Percentiles rank a stretch among this genome's conserved stretches.
These are phyloP conservation scores for Nakaseomyces sp. DNA, from an alignment of 1,139 yeast genomes.

Conservation along the genomic window DNA sequence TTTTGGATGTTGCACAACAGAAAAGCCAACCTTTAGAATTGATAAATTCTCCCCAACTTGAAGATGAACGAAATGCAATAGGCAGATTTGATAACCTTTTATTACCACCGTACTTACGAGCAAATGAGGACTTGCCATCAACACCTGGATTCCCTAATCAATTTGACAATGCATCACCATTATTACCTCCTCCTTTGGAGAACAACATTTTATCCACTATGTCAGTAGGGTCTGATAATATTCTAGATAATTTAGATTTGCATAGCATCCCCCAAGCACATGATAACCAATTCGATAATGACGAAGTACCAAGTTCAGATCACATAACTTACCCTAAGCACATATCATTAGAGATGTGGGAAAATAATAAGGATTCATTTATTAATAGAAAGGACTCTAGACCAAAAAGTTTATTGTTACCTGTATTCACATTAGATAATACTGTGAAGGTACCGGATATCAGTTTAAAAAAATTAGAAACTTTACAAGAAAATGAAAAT, in stretches of 20 bases:
- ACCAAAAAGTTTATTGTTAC: slow-evolving; percentile 12
- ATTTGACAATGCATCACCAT: slow-evolving; percentile 1
- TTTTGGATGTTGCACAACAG: not conserved
- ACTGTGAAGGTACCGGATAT: not conserved
- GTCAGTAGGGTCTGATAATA: not conserved
- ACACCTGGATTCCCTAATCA: not conserved
- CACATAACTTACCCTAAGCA: slow-evolving; percentile 14
- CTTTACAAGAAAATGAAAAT: slow-evolving; percentile 4
- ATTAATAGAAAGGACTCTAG: slow-evolving; percentile 14
- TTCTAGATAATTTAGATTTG: slow-evolving; percentile 3
- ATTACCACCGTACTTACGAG: slow-evolving; percentile 26
- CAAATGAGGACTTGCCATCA: slow-evolving; percentile 7
- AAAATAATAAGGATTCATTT: slow-evolving; percentile 9
- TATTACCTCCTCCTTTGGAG: slow-evolving; percentile 1
- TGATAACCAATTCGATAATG: not conserved
- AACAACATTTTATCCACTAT: not conserved
- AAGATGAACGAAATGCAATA: slow-evolving; percentile 25
- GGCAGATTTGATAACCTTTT: slow-evolving; percentile 26
- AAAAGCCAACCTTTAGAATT: not conserved
- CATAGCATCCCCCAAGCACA: not conserved
- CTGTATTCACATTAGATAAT: slow-evolving; percentile 15
- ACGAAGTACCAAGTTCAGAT: not conserved
- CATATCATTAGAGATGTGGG: slow-evolving; percentile 22
- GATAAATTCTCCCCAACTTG: slow-evolving; percentile 14
- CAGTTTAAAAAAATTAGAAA: slow-evolving; percentile 2